Percentiles rank a stretch among this genome's conserved stretches.
These are phyloP conservation scores for Agarophyton chilense DNA, from an alignment of 23 red algal genomes.

Conservation along the genomic window DNA sequence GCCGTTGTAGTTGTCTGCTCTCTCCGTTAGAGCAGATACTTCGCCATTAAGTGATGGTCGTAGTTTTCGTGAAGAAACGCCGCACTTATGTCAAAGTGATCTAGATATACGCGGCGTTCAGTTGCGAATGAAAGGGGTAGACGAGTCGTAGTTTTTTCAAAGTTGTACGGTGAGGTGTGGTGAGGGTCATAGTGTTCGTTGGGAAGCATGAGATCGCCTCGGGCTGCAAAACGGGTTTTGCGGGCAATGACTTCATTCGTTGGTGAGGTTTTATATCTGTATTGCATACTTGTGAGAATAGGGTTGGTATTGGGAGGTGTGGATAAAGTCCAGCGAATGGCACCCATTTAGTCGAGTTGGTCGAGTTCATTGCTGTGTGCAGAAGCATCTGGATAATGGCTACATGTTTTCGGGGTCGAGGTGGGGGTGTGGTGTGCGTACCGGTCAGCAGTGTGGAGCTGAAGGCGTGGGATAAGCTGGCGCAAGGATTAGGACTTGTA, in stretches of 20 bases:
- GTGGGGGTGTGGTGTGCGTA: neutral
- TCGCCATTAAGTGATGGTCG: neutral
- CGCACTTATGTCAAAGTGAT: conserved; percentile 46
- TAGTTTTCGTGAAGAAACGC: conserved; percentile 43
- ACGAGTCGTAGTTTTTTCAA: conserved; percentile 28
- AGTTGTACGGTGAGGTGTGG: neutral
- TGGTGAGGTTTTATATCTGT: conserved; percentile 26
- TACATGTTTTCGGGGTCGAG: neutral
- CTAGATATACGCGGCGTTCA: neutral
- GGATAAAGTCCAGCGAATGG: neutral
- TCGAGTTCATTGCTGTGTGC: conserved; percentile 32
- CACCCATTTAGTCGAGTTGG: conserved; percentile 31
- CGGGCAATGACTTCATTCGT: neutral
- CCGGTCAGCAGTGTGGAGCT: neutral
- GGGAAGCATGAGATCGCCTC: conserved; percentile 34
- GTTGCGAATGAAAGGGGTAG: conserved; percentile 1
- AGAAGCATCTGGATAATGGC: conserved; percentile 27
- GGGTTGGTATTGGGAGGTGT: neutral
- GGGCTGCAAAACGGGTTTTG: conserved; percentile 15
- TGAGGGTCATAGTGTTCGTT: conserved; percentile 33
- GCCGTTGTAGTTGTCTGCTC: no score
- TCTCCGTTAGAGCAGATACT: no score
- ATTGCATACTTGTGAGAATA: conserved; percentile 24
- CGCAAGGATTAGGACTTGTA: neutral
- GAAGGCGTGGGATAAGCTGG: neutral